These are phyloP conservation scores for Naganishia onofrii DNA, from an alignment of 768 basidiomycete species.

Conservation along the genomic window DNA sequence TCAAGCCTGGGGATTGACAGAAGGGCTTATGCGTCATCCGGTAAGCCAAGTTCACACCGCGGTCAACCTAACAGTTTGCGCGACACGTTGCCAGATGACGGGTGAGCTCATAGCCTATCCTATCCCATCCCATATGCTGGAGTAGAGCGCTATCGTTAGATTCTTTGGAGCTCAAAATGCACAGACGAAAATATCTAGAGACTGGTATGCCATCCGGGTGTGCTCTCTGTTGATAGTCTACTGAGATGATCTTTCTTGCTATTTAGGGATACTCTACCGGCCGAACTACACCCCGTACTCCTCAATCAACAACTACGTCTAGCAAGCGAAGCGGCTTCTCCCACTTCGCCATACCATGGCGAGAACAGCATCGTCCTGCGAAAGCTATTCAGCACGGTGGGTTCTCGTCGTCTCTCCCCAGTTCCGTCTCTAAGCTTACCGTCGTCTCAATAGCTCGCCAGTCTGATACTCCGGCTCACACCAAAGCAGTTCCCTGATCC, in stretches of 20 bases:
- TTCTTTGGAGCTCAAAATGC: conserved; percentile 94
- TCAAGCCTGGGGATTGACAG: conserved; percentile 50
- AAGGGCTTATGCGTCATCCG: conserved; percentile 42
- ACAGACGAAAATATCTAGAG: conserved; percentile 87
- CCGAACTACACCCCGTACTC: conserved; percentile 61
- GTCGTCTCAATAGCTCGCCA: conserved; percentile 66
- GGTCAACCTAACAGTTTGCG: too few species aligned
- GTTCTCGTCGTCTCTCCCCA: conserved; percentile 42
- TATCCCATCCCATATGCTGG: not conserved
- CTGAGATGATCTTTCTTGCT: not conserved
- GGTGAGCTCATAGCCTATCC: not conserved
- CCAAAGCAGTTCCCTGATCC: conserved; percentile 69
- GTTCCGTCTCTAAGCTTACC: conserved; percentile 12
- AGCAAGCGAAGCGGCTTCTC: conserved; percentile 60
- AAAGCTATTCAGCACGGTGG: conserved; percentile 82
- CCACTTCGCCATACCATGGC: conserved; percentile 53
- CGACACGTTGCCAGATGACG: too few species aligned
- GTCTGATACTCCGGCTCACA: conserved; percentile 62
- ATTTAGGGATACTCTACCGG: conserved; percentile 72
- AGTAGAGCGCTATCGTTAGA: conserved; percentile 72
- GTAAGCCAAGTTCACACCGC: conserved; percentile 36
- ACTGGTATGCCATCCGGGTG: conserved; percentile 62
- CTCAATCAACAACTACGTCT: conserved; percentile 68
- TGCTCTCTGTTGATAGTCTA: not conserved
- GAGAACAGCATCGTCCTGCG: conserved; percentile 71